Evolutionary conservation across 495 filamentous ascomycete genomes (phyloP).

Genomic region (Penicillium psychrofluorescens): DNA sequence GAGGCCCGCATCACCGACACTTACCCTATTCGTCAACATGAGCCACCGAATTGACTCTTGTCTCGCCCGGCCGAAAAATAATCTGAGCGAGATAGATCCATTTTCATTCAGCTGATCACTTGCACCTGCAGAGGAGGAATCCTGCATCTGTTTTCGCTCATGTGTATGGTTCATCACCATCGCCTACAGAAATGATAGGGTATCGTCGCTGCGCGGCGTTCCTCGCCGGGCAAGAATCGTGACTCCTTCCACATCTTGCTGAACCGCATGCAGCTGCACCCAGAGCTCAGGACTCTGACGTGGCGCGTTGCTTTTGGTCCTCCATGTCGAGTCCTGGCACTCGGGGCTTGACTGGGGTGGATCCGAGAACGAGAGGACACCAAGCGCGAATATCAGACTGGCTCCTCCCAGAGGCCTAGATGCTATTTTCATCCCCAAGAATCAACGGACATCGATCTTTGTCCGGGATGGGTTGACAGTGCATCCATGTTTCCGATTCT

Average conservation of each 20-base stretch:
- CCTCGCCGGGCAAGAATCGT: slow-evolving; percentile 36
- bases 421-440: no score
- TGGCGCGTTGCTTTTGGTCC: slow-evolving; percentile 38
- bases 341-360: slow-evolving; percentile 17
- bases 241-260: slow-evolving; percentile 34
- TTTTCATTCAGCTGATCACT: slow-evolving; percentile 43
- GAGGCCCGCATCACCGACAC: slow-evolving; percentile 30
- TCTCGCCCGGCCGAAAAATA: slow-evolving; percentile 5
- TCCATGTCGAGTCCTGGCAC: slow-evolving; percentile 18
- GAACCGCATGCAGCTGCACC: slow-evolving; percentile 39
- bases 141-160: slow-evolving; percentile 37
- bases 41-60: slow-evolving; percentile 20
- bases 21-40: slow-evolving; percentile 16
- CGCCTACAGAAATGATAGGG: slow-evolving; percentile 33
- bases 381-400: no score
- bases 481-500: slow-evolving; percentile 2
- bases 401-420: slow-evolving; percentile 3
- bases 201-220: slow-evolving; percentile 23
- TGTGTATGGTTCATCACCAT: slow-evolving; percentile 34
- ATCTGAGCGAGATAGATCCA: slow-evolving; percentile 15
- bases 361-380: no score
- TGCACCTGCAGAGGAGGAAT: slow-evolving; percentile 39
- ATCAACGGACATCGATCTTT: no score
- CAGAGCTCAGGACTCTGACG: slow-evolving; percentile 43
- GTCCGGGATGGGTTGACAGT: slow-evolving; percentile 2